Evolutionary conservation across 2,329 filamentous ascomycete genomes (phyloP).

Genomic region (Didymella lethalis): DNA sequence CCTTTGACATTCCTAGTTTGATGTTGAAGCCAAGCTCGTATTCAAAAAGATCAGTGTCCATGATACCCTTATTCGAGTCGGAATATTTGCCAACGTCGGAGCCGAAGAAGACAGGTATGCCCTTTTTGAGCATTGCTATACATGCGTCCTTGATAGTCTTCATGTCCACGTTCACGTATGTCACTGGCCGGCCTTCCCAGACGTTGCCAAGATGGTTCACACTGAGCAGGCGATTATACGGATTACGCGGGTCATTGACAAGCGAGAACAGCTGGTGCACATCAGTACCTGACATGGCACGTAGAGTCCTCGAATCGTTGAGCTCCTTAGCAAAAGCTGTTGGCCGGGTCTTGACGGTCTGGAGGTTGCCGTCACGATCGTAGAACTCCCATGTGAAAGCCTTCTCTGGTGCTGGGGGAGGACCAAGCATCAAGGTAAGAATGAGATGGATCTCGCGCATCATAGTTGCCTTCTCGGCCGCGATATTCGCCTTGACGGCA

Average conservation of each 20-base stretch:
- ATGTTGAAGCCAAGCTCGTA: slow-evolving; percentile 87
- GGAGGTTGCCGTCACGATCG: slow-evolving; percentile 71
- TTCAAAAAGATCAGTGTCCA: slow-evolving; percentile 80
- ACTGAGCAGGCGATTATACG: slow-evolving; percentile 74
- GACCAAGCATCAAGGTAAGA: slow-evolving; percentile 82
- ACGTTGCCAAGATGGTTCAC: slow-evolving; percentile 84
- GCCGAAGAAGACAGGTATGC: slow-evolving; percentile 86
- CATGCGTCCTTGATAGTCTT: slow-evolving; percentile 74
- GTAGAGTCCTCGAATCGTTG: slow-evolving; percentile 64
- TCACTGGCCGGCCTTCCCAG: slow-evolving; percentile 76
- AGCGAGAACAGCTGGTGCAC: slow-evolving; percentile 79
- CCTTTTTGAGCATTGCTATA: slow-evolving; percentile 78
- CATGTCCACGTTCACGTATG: slow-evolving; percentile 85
- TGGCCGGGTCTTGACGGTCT: slow-evolving; percentile 71
- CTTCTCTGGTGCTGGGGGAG: slow-evolving; percentile 72
- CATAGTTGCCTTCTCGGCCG: slow-evolving; percentile 72
- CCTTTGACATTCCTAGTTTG: slow-evolving; percentile 76
- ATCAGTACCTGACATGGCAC: slow-evolving; percentile 65
- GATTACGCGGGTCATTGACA: slow-evolving; percentile 84
- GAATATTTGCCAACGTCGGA: slow-evolving; percentile 86
- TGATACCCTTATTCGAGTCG: slow-evolving; percentile 72
- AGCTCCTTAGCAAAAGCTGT: slow-evolving; percentile 75
- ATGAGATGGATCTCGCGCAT: slow-evolving; percentile 81
- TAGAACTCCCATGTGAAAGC: slow-evolving; percentile 83
- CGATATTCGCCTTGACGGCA: slow-evolving; percentile 52